These are phyloP conservation scores for Hansenula lynferdii DNA, from an alignment of 1,139 yeast genomes.

Conservation along the genomic window DNA sequence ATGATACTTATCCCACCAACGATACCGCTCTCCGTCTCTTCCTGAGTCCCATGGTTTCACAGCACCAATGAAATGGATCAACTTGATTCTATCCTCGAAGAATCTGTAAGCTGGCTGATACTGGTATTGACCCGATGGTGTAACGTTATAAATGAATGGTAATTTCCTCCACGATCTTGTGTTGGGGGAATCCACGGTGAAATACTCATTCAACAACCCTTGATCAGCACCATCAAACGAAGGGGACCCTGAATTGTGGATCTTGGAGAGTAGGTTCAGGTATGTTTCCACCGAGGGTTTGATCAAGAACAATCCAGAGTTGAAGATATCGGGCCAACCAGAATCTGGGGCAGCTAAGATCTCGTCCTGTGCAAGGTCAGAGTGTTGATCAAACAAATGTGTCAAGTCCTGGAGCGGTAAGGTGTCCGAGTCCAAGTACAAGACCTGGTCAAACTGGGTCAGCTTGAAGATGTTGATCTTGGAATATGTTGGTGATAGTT, in stretches of 20 bases:
- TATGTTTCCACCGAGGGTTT: constrained; percentile 51
- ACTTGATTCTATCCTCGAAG: constrained; percentile 50
- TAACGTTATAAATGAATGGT: constrained; percentile 83
- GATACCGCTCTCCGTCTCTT: constrained; percentile 11
- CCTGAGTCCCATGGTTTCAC: constrained; percentile 72
- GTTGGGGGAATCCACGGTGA: constrained; percentile 33
- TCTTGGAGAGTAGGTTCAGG: constrained; percentile 36
- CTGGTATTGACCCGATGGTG: constrained; percentile 78
- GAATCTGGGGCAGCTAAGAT: constrained; percentile 83
- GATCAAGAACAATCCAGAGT: constrained; percentile 77
- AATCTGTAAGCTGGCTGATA: constrained; percentile 74
- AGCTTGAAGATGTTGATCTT: constrained; percentile 73
- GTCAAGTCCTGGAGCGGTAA: constrained; percentile 49
- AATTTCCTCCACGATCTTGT: constrained; percentile 51
- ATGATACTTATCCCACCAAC: constrained; percentile 20
- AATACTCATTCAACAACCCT: constrained; percentile 82
- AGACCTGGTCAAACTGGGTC: constrained; percentile 50
- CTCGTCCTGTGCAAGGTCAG: constrained; percentile 31
- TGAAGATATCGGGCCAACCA: constrained; percentile 96
- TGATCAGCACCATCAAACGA: constrained; percentile 97
- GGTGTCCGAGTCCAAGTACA: constrained; percentile 83
- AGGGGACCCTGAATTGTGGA: constrained; percentile 27
- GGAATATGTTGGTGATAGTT: constrained; percentile 64
- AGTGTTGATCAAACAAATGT: constrained; percentile 33
- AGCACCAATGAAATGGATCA: constrained; percentile 80